Evolutionary conservation across 1,284 basidiomycete genomes (phyloP).

Genomic region (Mycosarcoma maydis): DNA sequence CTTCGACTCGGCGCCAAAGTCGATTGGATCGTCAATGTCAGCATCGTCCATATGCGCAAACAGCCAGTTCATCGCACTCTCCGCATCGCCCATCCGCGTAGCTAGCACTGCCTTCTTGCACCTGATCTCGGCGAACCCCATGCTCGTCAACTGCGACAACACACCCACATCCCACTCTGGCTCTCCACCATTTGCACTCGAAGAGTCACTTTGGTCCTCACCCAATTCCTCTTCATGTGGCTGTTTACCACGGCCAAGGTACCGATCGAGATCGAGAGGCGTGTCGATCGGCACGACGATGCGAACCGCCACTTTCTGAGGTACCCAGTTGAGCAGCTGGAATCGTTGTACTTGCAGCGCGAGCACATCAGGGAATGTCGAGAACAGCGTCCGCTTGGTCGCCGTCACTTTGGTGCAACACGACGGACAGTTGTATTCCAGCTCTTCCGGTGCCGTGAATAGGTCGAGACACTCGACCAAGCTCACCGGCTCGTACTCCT

Average conservation of each 20-base stretch:
- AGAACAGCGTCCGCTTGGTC: slow-evolving; percentile 77
- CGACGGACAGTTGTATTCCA: slow-evolving; percentile 77
- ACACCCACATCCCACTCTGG: slow-evolving; percentile 51
- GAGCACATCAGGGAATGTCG: slow-evolving; percentile 87
- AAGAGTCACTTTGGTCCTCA: slow-evolving; percentile 68
- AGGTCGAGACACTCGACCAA: slow-evolving; percentile 77
- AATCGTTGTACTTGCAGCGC: slow-evolving; percentile 94
- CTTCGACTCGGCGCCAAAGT: slow-evolving; percentile 54
- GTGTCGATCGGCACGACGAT: slow-evolving; percentile 75
- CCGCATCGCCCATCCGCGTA: slow-evolving; percentile 77
- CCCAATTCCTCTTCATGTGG: slow-evolving; percentile 79
- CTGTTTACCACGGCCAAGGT: slow-evolving; percentile 80
- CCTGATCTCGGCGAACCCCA: slow-evolving; percentile 63
- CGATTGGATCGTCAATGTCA: slow-evolving; percentile 89
- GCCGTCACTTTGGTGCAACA: slow-evolving; percentile 77
- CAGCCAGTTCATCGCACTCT: slow-evolving; percentile 93
- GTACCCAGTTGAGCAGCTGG: slow-evolving; percentile 96
- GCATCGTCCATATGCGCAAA: slow-evolving; percentile 91
- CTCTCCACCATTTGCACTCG: slow-evolving; percentile 5
- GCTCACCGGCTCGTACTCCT: slow-evolving; percentile 76
- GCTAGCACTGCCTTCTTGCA: slow-evolving; percentile 77
- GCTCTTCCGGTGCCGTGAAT: slow-evolving; percentile 75
- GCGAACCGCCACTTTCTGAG: slow-evolving; percentile 91
- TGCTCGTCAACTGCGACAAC: slow-evolving; percentile 58
- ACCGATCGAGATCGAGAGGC: slow-evolving; percentile 75